These are phyloP conservation scores for Neckera pumila DNA, from an alignment of 225 moss, liverwort and hornwort species.

Conservation along the genomic window DNA sequence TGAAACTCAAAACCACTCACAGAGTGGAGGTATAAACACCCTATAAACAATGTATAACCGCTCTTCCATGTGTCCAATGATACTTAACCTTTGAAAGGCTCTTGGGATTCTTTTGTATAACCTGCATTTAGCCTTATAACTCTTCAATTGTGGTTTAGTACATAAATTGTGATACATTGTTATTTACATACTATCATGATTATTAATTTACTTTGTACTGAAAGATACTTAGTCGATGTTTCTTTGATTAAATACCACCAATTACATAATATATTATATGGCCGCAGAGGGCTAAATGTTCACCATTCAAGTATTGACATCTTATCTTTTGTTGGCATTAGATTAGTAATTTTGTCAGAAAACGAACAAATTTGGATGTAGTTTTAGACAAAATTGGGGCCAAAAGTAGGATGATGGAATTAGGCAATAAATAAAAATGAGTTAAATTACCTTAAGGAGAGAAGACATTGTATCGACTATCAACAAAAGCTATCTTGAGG, in stretches of 20 bases:
- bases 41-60: rapidly evolving
- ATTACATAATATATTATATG: too few relatives aligned
- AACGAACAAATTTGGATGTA: not conserved
- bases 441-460: not conserved
- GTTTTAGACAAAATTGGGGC: rapidly evolving
- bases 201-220: too few relatives aligned
- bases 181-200: too few relatives aligned
- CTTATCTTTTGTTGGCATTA: too few relatives aligned
- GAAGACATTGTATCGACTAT: rapidly evolving
- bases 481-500: rapidly evolving
- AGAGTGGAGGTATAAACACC: not conserved
- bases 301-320: not conserved
- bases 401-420: not conserved
- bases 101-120: too few relatives aligned
- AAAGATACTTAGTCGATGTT: too few relatives aligned
- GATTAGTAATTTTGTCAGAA: too few relatives aligned
- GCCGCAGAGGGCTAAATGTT: too few relatives aligned
- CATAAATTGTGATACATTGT: too few relatives aligned
- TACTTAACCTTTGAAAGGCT: not conserved
- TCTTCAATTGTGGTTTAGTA: too few relatives aligned
- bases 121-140: too few relatives aligned
- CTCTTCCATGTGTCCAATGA: not conserved
- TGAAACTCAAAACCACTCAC: rapidly evolving
- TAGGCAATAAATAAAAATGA: rapidly evolving
- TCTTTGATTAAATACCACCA: too few relatives aligned